Base-by-base conservation (phyloP, 345 rosid genomes). In the Salix arbutifolia region DNA sequence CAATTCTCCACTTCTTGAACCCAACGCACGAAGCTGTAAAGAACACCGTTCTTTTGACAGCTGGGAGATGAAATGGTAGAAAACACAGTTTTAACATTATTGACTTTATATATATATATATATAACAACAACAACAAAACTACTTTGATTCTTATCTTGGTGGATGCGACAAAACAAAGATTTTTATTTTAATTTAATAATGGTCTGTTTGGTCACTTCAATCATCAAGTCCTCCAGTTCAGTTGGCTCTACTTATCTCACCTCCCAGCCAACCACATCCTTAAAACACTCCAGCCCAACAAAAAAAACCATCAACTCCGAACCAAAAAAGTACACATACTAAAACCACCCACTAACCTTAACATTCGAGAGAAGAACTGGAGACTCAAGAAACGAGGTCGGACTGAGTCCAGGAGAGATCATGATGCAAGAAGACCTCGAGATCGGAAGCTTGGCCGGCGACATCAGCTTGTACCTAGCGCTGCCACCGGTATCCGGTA, bases 401-500 rank as follows among this genome's bases (percentile, higher is more conserved):
- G 99, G 98, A 74, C 97, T 94, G 74, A 90, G 86, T 12, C 95
- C 97, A 13, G 97, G 94, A 72, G 97, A 97, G 84, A 92, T 85
- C 78, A 89, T 87, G 76, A 91, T 86, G 72, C 90, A 89, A 48
- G 90, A 68, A 10, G 94, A 86, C 84, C 99, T 85, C 60, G 97
- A 94, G 94, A 94, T 96, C 90, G 99, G 98, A 52, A 96, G 91
- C 93, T 90, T 96, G 25, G 98, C 97, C 70, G 99, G 99, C 48
- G 99, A 93, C 90, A 96, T 89, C 19, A 96, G 88, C 92, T 88
- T 92, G 81, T 96, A 96, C 88, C 97, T 85, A 8, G 99, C 97
- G 17, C 19, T 79, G 26, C 76, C 66, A 18, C 40, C 74, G 31
- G 23, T 10, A 10, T 77, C 80, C 28, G 23, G 71, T 13, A 65